A percentile compares a stretch with the other conserved stretches of the same genome.
phyloP scores from a whole-genome alignment of 805 yeast genomes.

The Candida stauntonica region DNA sequence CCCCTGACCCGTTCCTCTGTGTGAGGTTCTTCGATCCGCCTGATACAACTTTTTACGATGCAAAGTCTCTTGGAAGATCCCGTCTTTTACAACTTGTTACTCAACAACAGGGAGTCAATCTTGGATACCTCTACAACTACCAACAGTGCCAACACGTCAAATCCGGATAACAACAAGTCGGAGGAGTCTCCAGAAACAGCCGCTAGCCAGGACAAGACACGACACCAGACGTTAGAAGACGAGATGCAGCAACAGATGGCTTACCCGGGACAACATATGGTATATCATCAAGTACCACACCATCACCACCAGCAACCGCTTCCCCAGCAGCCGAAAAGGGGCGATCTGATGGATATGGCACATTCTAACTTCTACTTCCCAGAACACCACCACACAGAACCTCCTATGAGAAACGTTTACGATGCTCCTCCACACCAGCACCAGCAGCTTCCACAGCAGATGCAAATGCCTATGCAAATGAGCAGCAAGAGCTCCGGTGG shows the following conservation, averaged over 20 bases:
- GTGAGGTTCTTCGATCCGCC: neutral
- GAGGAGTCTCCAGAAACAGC: neutral
- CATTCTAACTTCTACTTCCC: neutral
- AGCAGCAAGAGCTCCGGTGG: constrained; percentile 3
- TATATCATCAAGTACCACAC: constrained; percentile 1
- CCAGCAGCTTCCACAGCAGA: neutral
- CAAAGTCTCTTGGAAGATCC: constrained; percentile 24
- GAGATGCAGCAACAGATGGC: constrained; percentile 9
- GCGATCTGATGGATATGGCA: neutral
- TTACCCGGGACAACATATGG: constrained; percentile 11
- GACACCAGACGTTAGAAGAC: constrained; percentile 1
- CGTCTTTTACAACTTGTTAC: constrained; percentile 20
- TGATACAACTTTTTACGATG: constrained; percentile 16
- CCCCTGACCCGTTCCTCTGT: neutral
- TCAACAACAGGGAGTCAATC: constrained; percentile 16
- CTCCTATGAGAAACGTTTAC: constrained; percentile 6
- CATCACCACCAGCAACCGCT: neutral
- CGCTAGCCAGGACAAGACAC: neutral
- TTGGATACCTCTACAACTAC: constrained; percentile 1
- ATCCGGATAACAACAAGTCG: too few species aligned
- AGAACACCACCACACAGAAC: constrained; percentile 11
- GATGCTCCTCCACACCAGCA: constrained; percentile 4
- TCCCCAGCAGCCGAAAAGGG: constrained; percentile 1
- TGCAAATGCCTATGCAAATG: neutral
- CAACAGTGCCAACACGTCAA: too few species aligned